Conservation (phyloP, 768 basidiomycete genomes). For the Termitomyces sp. region DNA sequence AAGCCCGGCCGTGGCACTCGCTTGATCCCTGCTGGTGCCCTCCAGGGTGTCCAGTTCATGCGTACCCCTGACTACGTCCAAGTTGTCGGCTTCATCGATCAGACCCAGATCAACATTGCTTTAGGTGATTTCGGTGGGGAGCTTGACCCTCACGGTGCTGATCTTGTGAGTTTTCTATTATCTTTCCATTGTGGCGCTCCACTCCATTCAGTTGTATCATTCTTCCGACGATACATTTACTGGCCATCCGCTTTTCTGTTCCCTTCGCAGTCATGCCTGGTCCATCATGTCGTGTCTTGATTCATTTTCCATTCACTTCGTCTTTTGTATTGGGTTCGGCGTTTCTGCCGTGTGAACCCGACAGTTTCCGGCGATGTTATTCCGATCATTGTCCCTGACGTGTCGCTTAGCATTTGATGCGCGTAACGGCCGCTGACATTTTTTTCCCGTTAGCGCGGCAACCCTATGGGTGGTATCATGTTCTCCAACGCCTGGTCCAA, state of each 20-base stretch:
- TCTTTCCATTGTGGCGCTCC: not conserved
- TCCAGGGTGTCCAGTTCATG: slow-evolving; percentile 55
- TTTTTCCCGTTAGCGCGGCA: slow-evolving; percentile 57
- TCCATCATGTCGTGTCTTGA: not conserved
- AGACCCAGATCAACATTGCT: slow-evolving; percentile 47
- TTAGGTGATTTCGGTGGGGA: slow-evolving; percentile 61
- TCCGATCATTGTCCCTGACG: not conserved
- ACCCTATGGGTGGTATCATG: slow-evolving; percentile 70
- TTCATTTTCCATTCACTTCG: not conserved
- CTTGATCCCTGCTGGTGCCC: slow-evolving; percentile 53
- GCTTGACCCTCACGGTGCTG: slow-evolving; percentile 65
- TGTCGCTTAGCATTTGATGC: slow-evolving; percentile 6
- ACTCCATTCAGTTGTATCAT: not conserved
- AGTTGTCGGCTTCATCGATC: slow-evolving; percentile 57
- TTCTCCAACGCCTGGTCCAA: slow-evolving; percentile 54
- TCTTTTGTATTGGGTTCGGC: not conserved
- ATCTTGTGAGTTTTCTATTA: slow-evolving; percentile 15
- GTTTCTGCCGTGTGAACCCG: not conserved
- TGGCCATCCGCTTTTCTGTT: not conserved
- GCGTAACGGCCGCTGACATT: not conserved
- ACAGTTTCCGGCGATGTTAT: not conserved
- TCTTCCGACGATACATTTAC: not conserved
- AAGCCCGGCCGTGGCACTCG: slow-evolving; percentile 61
- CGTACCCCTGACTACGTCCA: slow-evolving; percentile 51
- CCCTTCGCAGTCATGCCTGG: not conserved